Evolutionary conservation across 2,329 filamentous ascomycete species (phyloP).

Genomic region (Purpureocillium lavendulum): DNA sequence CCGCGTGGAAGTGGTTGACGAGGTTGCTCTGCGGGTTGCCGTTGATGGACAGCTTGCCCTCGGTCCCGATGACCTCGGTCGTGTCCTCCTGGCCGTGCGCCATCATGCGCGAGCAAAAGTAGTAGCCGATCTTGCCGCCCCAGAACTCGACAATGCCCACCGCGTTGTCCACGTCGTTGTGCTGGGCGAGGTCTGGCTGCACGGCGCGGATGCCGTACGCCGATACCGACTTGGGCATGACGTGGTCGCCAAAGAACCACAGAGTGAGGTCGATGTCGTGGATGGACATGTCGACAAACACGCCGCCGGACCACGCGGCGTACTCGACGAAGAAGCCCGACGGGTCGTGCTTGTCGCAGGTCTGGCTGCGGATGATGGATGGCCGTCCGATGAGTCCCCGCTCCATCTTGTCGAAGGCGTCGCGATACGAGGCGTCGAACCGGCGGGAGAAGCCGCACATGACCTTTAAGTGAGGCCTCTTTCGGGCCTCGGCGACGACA

Average conservation of each 20-base stretch:
- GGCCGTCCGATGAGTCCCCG: conserved; percentile 50
- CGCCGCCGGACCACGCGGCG: conserved; percentile 55
- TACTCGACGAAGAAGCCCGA: conserved; percentile 62
- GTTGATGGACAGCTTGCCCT: conserved; percentile 55
- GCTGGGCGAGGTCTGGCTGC: conserved; percentile 20
- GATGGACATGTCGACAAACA: conserved; percentile 64
- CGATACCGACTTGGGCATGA: conserved; percentile 19
- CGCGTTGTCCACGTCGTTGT: conserved; percentile 23
- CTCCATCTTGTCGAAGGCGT: conserved; percentile 44
- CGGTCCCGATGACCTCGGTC: conserved; percentile 60
- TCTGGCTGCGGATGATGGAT: conserved; percentile 56
- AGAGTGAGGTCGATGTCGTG: conserved; percentile 49
- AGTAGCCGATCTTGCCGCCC: conserved; percentile 55
- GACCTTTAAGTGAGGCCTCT: conserved; percentile 54
- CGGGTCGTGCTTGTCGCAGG: conserved; percentile 59
- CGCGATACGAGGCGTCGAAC: conserved; percentile 59
- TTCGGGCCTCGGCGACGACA: conserved; percentile 47
- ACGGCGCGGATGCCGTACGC: conserved; percentile 22
- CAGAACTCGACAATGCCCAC: conserved; percentile 58
- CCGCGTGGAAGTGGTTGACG: conserved; percentile 44
- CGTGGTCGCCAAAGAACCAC: conserved; percentile 24
- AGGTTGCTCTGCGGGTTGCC: conserved; percentile 45
- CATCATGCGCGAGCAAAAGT: conserved; percentile 62
- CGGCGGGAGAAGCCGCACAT: conserved; percentile 35
- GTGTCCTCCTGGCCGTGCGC: conserved; percentile 59